Conservation (phyloP, 2,329 filamentous ascomycete species). For the Arthrobotrys entomopaga region DNA sequence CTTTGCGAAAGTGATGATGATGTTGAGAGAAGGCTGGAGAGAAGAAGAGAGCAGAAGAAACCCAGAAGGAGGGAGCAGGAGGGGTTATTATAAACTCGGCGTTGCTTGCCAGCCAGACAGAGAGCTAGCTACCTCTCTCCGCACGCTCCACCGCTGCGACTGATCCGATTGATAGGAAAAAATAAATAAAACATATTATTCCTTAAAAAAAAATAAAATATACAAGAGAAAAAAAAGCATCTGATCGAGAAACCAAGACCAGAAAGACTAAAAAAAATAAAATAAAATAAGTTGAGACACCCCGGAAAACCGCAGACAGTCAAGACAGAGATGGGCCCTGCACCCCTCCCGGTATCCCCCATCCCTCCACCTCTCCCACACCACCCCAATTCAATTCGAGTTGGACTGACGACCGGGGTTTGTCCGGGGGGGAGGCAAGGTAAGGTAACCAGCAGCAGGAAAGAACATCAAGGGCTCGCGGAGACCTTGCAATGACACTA, state of each 20-base stretch:
- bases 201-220: constrained; percentile 39
- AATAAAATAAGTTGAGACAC: constrained; percentile 46
- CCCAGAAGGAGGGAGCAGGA: constrained; percentile 19
- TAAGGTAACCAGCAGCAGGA: no score
- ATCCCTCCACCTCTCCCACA: constrained; percentile 4
- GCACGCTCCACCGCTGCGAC: constrained; percentile 7
- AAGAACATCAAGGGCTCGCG: no score
- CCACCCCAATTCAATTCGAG: no score
- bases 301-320: constrained; percentile 13
- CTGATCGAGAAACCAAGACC: constrained; percentile 24
- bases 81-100: constrained; percentile 53
- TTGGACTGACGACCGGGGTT: no score
- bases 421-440: no score
- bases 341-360: background rate
- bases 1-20: background rate
- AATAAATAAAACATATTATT: constrained; percentile 4
- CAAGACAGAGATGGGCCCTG: constrained; percentile 9
- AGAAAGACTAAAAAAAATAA: no score
- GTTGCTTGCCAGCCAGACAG: background rate
- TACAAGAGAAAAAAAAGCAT: constrained; percentile 17
- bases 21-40: constrained; percentile 7
- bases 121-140: constrained; percentile 6
- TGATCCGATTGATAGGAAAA: no score
- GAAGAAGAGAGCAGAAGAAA: constrained; percentile 7
- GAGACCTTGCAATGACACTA: no score